These are phyloP conservation scores for Cercospora berteroae DNA, from an alignment of 2,329 filamentous ascomycete species.

Conservation along the genomic window DNA sequence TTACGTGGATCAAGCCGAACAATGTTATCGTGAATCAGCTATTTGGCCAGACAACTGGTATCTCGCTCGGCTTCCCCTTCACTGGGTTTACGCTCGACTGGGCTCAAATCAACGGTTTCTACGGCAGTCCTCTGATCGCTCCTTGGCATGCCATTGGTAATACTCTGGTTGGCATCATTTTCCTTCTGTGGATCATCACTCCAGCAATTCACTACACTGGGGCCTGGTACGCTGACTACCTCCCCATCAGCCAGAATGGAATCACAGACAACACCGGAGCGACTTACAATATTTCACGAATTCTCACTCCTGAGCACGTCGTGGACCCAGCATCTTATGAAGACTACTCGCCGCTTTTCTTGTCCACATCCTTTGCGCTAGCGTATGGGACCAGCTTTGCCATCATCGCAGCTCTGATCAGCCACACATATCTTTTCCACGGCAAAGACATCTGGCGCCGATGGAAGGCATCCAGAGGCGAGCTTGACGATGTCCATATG, in stretches of 20 bases:
- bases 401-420: slow-evolving; percentile 72
- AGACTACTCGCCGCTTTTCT: slow-evolving; percentile 76
- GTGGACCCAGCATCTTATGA: slow-evolving; percentile 75
- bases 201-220: slow-evolving; percentile 60
- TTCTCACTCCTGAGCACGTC: slow-evolving; percentile 72
- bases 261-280: slow-evolving; percentile 85
- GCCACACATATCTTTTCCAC: slow-evolving; percentile 82
- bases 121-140: slow-evolving; percentile 62
- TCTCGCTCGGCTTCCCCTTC: slow-evolving; percentile 30
- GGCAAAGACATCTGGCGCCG: slow-evolving; percentile 78
- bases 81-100: slow-evolving; percentile 87
- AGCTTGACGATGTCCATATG: slow-evolving; percentile 73
- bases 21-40: slow-evolving; percentile 63
- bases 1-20: slow-evolving; percentile 82
- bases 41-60: slow-evolving; percentile 30
- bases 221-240: slow-evolving; percentile 74
- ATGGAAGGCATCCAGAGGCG: slow-evolving; percentile 56
- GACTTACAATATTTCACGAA: slow-evolving; percentile 78
- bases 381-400: slow-evolving; percentile 86
- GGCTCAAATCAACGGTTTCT: slow-evolving; percentile 76
- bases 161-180: slow-evolving; percentile 25
- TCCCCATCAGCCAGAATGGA: slow-evolving; percentile 79
- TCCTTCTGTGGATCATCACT: slow-evolving; percentile 27
- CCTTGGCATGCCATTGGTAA: slow-evolving; percentile 40
- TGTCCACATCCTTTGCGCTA: slow-evolving; percentile 83